Evolutionary conservation across 176 grass and related monocot species (phyloP).

Genomic region (Musa schizocarpa): DNA sequence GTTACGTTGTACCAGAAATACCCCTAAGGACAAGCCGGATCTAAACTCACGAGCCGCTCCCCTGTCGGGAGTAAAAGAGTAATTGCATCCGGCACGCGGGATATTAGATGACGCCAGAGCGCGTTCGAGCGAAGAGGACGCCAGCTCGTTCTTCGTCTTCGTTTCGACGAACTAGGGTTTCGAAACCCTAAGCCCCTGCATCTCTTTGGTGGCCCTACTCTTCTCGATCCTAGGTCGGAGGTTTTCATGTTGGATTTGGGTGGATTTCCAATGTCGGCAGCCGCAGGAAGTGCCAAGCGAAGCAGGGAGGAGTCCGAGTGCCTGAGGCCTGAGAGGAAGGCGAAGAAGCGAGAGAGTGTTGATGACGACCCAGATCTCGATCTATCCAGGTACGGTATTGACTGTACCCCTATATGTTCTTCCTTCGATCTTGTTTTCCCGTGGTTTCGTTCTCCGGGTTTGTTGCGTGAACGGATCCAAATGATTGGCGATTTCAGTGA

Average conservation of each 20-base stretch:
- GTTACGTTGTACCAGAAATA: background rate
- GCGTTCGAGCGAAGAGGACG: background rate
- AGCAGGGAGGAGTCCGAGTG: conserved; percentile 8
- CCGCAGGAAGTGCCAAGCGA: conserved; percentile 6
- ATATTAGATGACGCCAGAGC: background rate
- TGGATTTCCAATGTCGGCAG: background rate
- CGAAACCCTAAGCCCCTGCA: no score
- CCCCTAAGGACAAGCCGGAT: background rate
- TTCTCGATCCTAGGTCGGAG: no score
- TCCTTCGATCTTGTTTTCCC: background rate
- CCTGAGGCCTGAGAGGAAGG: conserved; percentile 1
- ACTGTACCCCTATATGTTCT: background rate
- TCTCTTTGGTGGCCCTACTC: background rate
- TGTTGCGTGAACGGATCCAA: background rate
- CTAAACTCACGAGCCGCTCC: no score
- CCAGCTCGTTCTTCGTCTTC: background rate
- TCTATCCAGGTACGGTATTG: conserved; percentile 14
- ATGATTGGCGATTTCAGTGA: conserved; percentile 1
- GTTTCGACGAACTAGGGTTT: background rate
- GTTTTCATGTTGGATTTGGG: conserved; percentile 5
- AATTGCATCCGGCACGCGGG: background rate
- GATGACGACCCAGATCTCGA: conserved; percentile 11
- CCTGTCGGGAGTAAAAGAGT: background rate
- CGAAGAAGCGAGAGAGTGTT: background rate
- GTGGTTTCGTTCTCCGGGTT: no score